Evolutionary conservation across 495 filamentous ascomycete genomes (phyloP), one percentile per base, ranked within the genome.

Genomic region (Hypoxylon cercidicola): DNA sequence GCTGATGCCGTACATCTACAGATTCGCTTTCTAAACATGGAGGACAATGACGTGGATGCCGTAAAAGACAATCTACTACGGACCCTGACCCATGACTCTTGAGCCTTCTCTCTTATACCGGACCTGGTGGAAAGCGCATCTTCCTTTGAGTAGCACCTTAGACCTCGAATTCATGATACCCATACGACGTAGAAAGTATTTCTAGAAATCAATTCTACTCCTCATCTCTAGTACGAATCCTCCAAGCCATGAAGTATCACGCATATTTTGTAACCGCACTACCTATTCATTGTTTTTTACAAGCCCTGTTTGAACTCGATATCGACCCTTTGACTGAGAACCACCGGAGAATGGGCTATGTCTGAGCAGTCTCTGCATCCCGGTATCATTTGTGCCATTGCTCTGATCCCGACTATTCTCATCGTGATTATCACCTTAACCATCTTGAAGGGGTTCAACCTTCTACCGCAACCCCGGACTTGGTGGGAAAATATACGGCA

Each of bases 11-110:
- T 57, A 30, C 48, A 10, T 37, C 13, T 19, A 60, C 64, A 92
- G 89, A 91, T 92, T 44, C 85, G 85, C 21, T 93, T 93, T 69
- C 77, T 88, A 19, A 84, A 82, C 28, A 75, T 91, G 75, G 88
- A 90, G 41, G 79, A 85, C 7, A 74, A 81, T n/a, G 82, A 86
- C 13, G 64, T 90, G 35, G 78, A 77, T 18, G 80, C 78, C 4
- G 73, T 88, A 35, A 90, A 87, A 68, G 83, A 88, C 41, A 87
- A 83, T 56, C 81, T 90, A 30, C 73, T 81, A 48, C 79, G 83
- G 45, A 84, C 82, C 50, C 62, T 85, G 48, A 81, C 83, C 46
- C 66, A 48, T 19, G 50, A 55, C 46, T 53, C 61, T 34, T 44
- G 47, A 23, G 21, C 46, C 41, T 60, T 41, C 58, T 39, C 21